These are phyloP conservation scores for Ziziphus jujuba DNA, from an alignment of 306 rosid species.

Conservation along the genomic window DNA sequence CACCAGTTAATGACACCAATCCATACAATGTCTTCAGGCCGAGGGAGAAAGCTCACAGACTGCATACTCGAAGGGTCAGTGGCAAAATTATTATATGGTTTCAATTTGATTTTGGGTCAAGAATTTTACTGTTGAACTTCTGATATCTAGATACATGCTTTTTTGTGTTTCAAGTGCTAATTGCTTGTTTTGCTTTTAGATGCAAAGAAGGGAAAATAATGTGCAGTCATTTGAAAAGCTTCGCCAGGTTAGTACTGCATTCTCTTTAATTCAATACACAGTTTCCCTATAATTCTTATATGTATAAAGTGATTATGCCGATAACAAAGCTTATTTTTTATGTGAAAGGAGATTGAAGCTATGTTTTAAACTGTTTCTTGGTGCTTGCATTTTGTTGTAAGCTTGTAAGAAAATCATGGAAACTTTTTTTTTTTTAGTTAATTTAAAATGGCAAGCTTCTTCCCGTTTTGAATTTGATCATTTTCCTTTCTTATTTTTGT, in stretches of 20 bases:
- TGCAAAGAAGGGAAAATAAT: conserved; percentile 98
- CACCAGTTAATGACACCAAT: conserved; percentile 95
- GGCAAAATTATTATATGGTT: conserved; percentile 25
- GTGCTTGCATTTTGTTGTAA: too few relatives aligned
- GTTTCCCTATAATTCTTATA: neutral
- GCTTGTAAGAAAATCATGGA: too few relatives aligned
- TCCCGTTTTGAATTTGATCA: too few relatives aligned
- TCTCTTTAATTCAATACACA: neutral
- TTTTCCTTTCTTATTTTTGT: too few relatives aligned
- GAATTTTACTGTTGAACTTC: conserved; percentile 15
- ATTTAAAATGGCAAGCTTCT: too few relatives aligned
- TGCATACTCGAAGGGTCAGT: conserved; percentile 94
- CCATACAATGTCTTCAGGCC: conserved; percentile 99
- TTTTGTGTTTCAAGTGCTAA: neutral
- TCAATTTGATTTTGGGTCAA: conserved; percentile 23
- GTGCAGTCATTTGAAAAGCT: conserved; percentile 99
- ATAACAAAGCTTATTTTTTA: too few relatives aligned
- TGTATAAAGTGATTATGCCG: too few relatives aligned
- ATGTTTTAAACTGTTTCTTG: too few relatives aligned
- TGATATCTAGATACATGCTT: neutral
- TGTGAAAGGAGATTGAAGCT: too few relatives aligned
- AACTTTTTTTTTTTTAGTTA: too few relatives aligned
- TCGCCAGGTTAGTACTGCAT: conserved; percentile 69
- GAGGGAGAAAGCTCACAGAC: conserved; percentile 97
- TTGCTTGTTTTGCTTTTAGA: conserved; percentile 43